phyloP scores from a whole-genome alignment of 306 rosid species.

The Aeschynomene evenia region DNA sequence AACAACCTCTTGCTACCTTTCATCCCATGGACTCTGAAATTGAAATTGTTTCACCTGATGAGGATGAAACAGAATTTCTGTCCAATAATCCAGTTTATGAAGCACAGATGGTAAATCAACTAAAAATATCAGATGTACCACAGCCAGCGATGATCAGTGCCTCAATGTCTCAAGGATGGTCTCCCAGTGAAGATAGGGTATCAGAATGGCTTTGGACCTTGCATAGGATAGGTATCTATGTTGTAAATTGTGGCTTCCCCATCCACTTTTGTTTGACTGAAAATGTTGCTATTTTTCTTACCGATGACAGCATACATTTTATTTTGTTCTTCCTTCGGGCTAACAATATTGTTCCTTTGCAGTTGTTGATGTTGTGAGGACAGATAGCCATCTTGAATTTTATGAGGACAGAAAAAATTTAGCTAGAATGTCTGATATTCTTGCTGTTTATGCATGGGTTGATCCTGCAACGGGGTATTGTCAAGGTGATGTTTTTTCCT shows the following conservation, averaged over 20 bases:
- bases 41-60: conserved; percentile 53
- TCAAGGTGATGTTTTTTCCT: conserved; percentile 67
- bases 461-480: conserved; percentile 98
- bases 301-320: neutral
- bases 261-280: conserved; percentile 13
- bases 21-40: conserved; percentile 51
- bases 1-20: conserved; percentile 42
- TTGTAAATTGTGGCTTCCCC: neutral
- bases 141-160: conserved; percentile 46
- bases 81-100: conserved; percentile 38
- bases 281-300: conserved; percentile 16
- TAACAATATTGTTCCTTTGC: conserved; percentile 36
- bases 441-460: conserved; percentile 97
- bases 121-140: conserved; percentile 73
- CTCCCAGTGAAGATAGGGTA: conserved; percentile 55
- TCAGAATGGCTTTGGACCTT: conserved; percentile 99
- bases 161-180: conserved; percentile 45
- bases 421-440: conserved; percentile 99
- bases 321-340: conserved; percentile 27
- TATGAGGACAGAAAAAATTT: conserved; percentile 76
- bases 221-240: conserved; percentile 74
- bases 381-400: conserved; percentile 93
- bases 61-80: conserved; percentile 41
- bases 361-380: conserved; percentile 97
- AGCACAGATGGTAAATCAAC: conserved; percentile 46